phyloP scores from a whole-genome alignment of 352 stramenopile genomes.

The Globisporangium echinulatum region DNA sequence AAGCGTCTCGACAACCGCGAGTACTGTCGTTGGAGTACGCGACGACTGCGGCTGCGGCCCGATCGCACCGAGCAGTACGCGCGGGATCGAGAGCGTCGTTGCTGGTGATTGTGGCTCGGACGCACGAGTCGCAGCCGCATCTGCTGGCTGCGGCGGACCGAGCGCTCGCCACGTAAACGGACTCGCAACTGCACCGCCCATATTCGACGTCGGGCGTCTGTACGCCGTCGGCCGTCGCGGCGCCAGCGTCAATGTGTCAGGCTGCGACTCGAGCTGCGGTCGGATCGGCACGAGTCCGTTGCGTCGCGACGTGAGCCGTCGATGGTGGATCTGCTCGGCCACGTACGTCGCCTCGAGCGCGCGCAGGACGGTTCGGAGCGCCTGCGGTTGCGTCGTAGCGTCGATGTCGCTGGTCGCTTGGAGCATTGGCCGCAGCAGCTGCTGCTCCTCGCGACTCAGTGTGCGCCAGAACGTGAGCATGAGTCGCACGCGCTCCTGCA shows the following conservation, averaged over 20 bases:
- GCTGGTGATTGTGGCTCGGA: background rate
- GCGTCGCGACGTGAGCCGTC: conserved; percentile 21
- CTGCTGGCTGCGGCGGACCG: background rate
- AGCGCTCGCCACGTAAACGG: too few relatives aligned
- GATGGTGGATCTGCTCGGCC: conserved; percentile 50
- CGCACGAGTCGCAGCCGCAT: too few relatives aligned
- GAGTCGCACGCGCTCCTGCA: conserved; percentile 58
- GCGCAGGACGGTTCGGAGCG: conserved; percentile 35
- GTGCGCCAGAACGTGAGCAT: conserved; percentile 42
- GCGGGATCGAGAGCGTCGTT: conserved; percentile 24
- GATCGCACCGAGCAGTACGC: conserved; percentile 37
- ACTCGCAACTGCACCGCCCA: background rate
- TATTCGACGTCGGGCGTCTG: conserved; percentile 6
- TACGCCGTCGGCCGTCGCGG: too few relatives aligned
- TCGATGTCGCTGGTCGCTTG: conserved; percentile 10
- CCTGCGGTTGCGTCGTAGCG: conserved; percentile 3
- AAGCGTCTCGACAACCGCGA: background rate
- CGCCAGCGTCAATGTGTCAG: too few relatives aligned
- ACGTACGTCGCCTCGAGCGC: conserved; percentile 58
- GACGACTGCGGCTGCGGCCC: conserved; percentile 12
- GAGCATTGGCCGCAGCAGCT: conserved; percentile 27
- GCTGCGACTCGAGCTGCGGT: too few relatives aligned
- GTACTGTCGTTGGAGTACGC: conserved; percentile 3
- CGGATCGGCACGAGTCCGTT: conserved; percentile 15
- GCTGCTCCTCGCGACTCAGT: conserved; percentile 47